These are phyloP conservation scores for Candida endomychidarum DNA, from an alignment of 805 yeast genomes.

Conservation along the genomic window DNA sequence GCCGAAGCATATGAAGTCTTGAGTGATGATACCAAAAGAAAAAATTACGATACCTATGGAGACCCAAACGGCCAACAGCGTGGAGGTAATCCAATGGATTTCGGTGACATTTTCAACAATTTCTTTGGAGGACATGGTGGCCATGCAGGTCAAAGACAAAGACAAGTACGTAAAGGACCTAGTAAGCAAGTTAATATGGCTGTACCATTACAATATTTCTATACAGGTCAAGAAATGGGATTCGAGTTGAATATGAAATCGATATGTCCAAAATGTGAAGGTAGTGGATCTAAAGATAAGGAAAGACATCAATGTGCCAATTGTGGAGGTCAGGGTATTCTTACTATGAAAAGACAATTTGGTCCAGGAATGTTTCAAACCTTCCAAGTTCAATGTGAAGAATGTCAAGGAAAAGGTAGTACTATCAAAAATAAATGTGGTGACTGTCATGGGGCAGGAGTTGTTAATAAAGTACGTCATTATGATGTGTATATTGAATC, in stretches of 20 bases:
- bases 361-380: slow-evolving; percentile 92
- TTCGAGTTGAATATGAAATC: slow-evolving; percentile 69
- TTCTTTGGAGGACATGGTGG: slow-evolving; percentile 37
- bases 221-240: slow-evolving; percentile 61
- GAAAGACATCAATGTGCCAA: slow-evolving; percentile 58
- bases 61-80: slow-evolving; percentile 49
- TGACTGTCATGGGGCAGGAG: slow-evolving; percentile 70
- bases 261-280: slow-evolving; percentile 74
- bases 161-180: slow-evolving; percentile 57
- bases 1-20: slow-evolving; percentile 93
- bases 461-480: slow-evolving; percentile 52
- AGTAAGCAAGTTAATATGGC: slow-evolving; percentile 57
- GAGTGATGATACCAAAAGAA: slow-evolving; percentile 66
- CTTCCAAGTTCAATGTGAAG: slow-evolving; percentile 74
- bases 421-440: slow-evolving; percentile 63
- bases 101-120: slow-evolving; percentile 62
- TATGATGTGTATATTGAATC: slow-evolving; percentile 64
- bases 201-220: slow-evolving; percentile 64
- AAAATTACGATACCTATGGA: slow-evolving; percentile 74
- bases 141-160: slow-evolving; percentile 10
- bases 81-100: slow-evolving; percentile 19
- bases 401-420: slow-evolving; percentile 78
- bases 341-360: slow-evolving; percentile 64
- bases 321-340: slow-evolving; percentile 78
- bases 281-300: slow-evolving; percentile 85